These are phyloP conservation scores for Hymenoscyphus repandus DNA, from an alignment of 2,329 filamentous ascomycete species.

Conservation along the genomic window DNA sequence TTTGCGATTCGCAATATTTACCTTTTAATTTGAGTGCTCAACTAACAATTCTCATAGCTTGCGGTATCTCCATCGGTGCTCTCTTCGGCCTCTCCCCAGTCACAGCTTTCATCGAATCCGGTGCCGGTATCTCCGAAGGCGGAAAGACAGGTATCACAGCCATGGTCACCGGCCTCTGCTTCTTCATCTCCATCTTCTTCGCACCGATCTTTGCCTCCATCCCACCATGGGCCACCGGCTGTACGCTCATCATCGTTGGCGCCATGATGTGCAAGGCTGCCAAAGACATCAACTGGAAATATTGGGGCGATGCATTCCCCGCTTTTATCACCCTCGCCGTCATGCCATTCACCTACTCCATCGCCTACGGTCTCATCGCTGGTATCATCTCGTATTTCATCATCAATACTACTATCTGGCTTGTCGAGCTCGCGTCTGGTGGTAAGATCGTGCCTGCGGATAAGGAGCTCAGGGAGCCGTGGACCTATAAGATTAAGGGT, in stretches of 20 bases:
- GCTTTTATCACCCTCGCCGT: constrained; percentile 77
- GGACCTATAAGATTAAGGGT: constrained; percentile 70
- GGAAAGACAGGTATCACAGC: constrained; percentile 76
- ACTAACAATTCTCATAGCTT: not conserved
- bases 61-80: constrained; percentile 72
- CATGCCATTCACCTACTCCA: constrained; percentile 86
- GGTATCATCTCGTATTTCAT: constrained; percentile 71
- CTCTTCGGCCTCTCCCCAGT: constrained; percentile 73
- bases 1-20: not conserved
- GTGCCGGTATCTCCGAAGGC: constrained; percentile 80
- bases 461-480: constrained; percentile 68
- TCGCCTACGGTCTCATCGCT: constrained; percentile 75
- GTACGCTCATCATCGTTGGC: constrained; percentile 77
- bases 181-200: constrained; percentile 83
- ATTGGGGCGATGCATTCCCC: constrained; percentile 74
- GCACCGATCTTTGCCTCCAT: constrained; percentile 86
- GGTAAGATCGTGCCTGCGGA: constrained; percentile 68
- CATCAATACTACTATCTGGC: constrained; percentile 65
- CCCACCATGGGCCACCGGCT: constrained; percentile 81
- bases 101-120: constrained; percentile 81
- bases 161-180: constrained; percentile 70
- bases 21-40: not conserved
- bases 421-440: constrained; percentile 58
- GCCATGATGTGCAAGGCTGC: constrained; percentile 75
- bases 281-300: constrained; percentile 79